Evolutionary conservation across 495 filamentous ascomycete genomes (phyloP), one percentile per base, ranked within the genome.

Genomic region (Aspergillus diversus): DNA sequence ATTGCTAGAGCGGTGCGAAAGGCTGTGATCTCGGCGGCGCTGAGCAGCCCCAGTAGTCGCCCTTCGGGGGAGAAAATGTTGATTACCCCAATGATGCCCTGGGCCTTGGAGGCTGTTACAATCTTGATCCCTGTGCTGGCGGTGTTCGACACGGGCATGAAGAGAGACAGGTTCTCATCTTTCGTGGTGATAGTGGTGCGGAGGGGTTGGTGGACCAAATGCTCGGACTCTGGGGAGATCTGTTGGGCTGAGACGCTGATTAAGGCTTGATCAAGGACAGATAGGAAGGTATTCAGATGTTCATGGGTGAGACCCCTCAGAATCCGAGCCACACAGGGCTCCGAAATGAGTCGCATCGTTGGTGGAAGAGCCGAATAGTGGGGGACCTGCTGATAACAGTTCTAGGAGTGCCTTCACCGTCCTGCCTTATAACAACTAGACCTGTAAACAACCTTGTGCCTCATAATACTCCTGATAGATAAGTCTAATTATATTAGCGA

Each of bases 1-100:
- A 89, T 86, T 2, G 91, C 89, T 9, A 98, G 83, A 0, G 95
- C 95, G 3, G 95, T 98, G 66, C 95, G 91, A 76, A 97, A 99
- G 6, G 92, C 93, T 3, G 95, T 98, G 9, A 97, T 75, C 57
- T 93, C 90, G 63, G 87, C 85, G 31, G 95, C 95, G 69, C 92
- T 89, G 46, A 99, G 77, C 55, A 98, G 83, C 21, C 91, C 95
- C 13, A 88, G 78, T 1, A 93, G 87, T 7, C 79, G 75, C 59
- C 95, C 94, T 7, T 83, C 68, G 8, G 83, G 79, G 61, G 82
- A 83, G 66, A 96, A 88, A 21, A 98, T 80, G 50, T 93, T 96
- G 54, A 97, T 83, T 32, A 89, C 87, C 43, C 92, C 93, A 34
- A 84, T 86, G 57, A 77, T 73, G 27, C 74, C 76, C 6, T 61